A percentile compares a stretch with the other conserved stretches of the same genome.
phyloP scores from a whole-genome alignment of 805 yeast species.

The Yamadazyma tumulicola region DNA sequence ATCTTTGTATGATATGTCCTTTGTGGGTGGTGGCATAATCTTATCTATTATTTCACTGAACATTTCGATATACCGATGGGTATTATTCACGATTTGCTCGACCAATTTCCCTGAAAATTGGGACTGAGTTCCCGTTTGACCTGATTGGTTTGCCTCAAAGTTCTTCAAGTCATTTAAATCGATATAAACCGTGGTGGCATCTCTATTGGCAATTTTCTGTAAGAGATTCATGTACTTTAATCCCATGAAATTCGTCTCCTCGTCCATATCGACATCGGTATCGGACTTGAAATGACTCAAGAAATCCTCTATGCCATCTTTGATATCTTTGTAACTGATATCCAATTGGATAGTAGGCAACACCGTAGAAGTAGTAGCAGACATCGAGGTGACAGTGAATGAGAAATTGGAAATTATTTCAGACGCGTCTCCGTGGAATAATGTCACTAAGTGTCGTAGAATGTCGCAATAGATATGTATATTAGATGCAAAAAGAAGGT shows the following conservation, averaged over 20 bases:
- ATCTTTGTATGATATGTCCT: slow-evolving; percentile 72
- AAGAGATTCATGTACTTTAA: slow-evolving; percentile 68
- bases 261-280: slow-evolving; percentile 19
- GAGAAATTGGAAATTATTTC: too few relatives aligned
- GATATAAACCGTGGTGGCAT: slow-evolving; percentile 59
- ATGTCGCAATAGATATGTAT: too few relatives aligned
- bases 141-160: slow-evolving; percentile 50
- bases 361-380: slow-evolving; percentile 22
- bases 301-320: slow-evolving; percentile 59
- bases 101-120: slow-evolving; percentile 30
- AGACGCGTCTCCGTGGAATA: too few relatives aligned
- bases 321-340: slow-evolving; percentile 68
- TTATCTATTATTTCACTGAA: slow-evolving; percentile 75
- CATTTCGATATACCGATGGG: slow-evolving; percentile 75
- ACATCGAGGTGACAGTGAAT: too few relatives aligned
- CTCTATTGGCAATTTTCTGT: slow-evolving; percentile 83
- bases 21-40: slow-evolving; percentile 83
- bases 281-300: slow-evolving; percentile 57
- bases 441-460: too few relatives aligned
- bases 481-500: too few relatives aligned
- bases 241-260: slow-evolving; percentile 18
- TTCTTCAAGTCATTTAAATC: slow-evolving; percentile 81
- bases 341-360: slow-evolving; percentile 67
- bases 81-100: slow-evolving; percentile 63
- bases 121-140: slow-evolving; percentile 11